phyloP scores from a whole-genome alignment of 345 rosid species.

The Clausena lansium region DNA sequence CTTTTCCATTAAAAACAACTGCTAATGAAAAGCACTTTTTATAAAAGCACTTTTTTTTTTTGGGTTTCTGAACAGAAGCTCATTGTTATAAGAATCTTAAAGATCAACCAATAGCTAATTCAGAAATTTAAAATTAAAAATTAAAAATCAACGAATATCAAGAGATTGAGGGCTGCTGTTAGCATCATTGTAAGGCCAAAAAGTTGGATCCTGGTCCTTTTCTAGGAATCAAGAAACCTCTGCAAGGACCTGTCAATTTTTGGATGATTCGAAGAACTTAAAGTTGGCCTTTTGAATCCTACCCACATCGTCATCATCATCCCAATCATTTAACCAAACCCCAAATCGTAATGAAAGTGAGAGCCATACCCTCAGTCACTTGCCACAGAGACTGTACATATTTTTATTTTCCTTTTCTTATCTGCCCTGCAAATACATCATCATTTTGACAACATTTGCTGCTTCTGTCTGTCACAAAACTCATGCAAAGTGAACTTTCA shows the following conservation, averaged over 20 bases:
- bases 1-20: background rate
- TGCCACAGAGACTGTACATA: background rate
- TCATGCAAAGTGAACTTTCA: background rate
- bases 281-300: background rate
- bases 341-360: conserved; percentile 4
- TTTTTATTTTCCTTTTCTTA: background rate
- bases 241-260: background rate
- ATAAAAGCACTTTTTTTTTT: background rate
- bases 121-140: too few relatives aligned
- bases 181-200: background rate
- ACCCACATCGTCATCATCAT: conserved; percentile 1
- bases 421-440: background rate
- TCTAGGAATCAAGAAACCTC: background rate
- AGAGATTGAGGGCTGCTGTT: background rate
- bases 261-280: conserved; percentile 4
- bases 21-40: background rate
- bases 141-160: background rate
- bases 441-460: background rate
- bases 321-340: conserved; percentile 1
- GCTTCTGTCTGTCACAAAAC: background rate
- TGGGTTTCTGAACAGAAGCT: too few relatives aligned
- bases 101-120: background rate
- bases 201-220: background rate
- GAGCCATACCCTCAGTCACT: background rate
- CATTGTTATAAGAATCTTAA: too few relatives aligned